Evolutionary conservation across 306 rosid species (phyloP), one percentile per base, ranked within the genome.

Genomic region (Vigna nakashimae): DNA sequence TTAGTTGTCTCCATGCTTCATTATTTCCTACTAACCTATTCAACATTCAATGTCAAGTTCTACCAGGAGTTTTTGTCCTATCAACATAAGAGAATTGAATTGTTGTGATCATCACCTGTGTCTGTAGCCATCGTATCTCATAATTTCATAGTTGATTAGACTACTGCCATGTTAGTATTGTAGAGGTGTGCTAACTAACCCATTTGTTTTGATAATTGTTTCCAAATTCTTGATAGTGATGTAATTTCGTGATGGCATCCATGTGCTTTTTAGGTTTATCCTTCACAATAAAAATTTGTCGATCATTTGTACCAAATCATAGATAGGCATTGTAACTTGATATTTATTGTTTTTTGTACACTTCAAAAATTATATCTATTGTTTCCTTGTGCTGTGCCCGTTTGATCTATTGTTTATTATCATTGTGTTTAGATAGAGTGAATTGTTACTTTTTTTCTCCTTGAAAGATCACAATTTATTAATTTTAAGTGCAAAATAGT

Each of bases 131-230:
- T 80, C 66, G 40, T 82, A 5, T 57, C 46, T 70, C 66, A 68
- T 81, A 71, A 60, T 79, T 83, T 55, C 55, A 9, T 79, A 53
- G 66, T 80, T 77, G 55, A 65, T 84, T 79, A 17, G 43, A 79
- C 78, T 63, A 57, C 9, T 79, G 75, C 43, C 79, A 53, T 66
- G 76, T 79, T 22, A 74, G 86, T 81, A 66, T 34, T 65, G 78
- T 73, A 78, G 51, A 79, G 80, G 70, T 38, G 70, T 83, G 86
- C 78, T 63, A 67, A 86, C 77, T 64, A 56, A 82, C 91, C 92
- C 91, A 81, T 71, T 85, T 84, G 69, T 83, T 87, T 26, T 79
- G 53, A 73, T 79, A 9, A 59, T 81, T 86, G 65, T 80, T 85
- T 78, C 78, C 73, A 43, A 77, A 64, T 74, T 80, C 74, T 85